Percentiles rank a stretch among this genome's conserved stretches.
These are phyloP conservation scores for Phaffomyces antillensis DNA, from an alignment of 805 yeast species.

Conservation along the genomic window DNA sequence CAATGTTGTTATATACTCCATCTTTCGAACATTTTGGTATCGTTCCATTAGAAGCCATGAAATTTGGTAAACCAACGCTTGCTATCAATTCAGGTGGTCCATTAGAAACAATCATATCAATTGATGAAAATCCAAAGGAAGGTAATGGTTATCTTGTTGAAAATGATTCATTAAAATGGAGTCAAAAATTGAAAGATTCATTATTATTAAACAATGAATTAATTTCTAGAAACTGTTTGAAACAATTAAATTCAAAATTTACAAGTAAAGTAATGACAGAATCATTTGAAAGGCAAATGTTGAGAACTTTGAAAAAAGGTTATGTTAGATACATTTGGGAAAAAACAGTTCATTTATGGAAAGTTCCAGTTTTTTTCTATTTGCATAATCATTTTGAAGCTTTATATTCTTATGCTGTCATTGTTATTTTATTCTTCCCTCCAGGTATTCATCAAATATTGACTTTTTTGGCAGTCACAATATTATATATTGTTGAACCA, in stretches of 20 bases:
- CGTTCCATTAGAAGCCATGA: slow-evolving; percentile 95
- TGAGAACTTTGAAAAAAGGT: slow-evolving; percentile 21
- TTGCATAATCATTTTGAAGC: slow-evolving; percentile 8
- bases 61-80: slow-evolving; percentile 71
- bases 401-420: slow-evolving; percentile 10
- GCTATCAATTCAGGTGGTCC: slow-evolving; percentile 94
- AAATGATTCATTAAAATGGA: slow-evolving; percentile 47
- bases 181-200: slow-evolving; percentile 37
- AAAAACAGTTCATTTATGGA: slow-evolving; percentile 19
- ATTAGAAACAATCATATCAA: slow-evolving; percentile 52
- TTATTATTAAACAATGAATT: slow-evolving; percentile 19
- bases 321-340: slow-evolving; percentile 26
- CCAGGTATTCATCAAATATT: slow-evolving; percentile 15
- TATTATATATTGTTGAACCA: slow-evolving; percentile 10
- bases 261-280: slow-evolving; percentile 34
- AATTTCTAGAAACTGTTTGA: slow-evolving; percentile 25
- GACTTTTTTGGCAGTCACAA: background rate
- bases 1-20: slow-evolving; percentile 79
- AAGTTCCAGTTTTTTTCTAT: slow-evolving; percentile 12
- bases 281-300: slow-evolving; percentile 29
- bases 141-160: slow-evolving; percentile 63
- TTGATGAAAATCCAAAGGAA: slow-evolving; percentile 23
- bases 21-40: slow-evolving; percentile 93
- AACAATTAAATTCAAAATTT: slow-evolving; percentile 26
- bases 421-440: slow-evolving; percentile 14